phyloP scores from a whole-genome alignment of 2,329 filamentous ascomycete genomes.

The Lasiodiplodia gonubiensis region DNA sequence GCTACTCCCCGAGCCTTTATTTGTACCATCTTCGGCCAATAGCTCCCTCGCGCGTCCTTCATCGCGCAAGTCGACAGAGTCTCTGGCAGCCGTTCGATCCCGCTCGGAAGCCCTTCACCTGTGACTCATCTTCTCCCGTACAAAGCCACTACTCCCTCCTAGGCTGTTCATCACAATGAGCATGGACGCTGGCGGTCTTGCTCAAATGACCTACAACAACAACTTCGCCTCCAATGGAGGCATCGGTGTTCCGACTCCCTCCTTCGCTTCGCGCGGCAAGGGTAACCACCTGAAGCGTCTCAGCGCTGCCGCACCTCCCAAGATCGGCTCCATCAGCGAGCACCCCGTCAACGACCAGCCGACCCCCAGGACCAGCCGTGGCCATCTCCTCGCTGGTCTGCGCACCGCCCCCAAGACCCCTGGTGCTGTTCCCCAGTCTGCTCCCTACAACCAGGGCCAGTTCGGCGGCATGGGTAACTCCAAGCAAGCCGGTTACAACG shows the following conservation, averaged over 20 bases:
- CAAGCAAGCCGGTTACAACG: conserved; percentile 38
- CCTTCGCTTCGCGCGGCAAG: conserved; percentile 84
- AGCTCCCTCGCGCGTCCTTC: background rate
- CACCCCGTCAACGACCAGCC: conserved; percentile 62
- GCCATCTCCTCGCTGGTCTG: conserved; percentile 89
- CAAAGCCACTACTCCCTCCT: conserved; percentile 37
- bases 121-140: conserved; percentile 35
- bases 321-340: conserved; percentile 70
- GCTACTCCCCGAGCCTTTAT: conserved; percentile 17
- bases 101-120: background rate
- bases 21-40: conserved; percentile 12
- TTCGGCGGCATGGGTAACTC: conserved; percentile 45
- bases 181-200: conserved; percentile 98
- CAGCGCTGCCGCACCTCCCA: conserved; percentile 74
- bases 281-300: conserved; percentile 89
- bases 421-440: conserved; percentile 66
- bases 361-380: conserved; percentile 91
- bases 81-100: conserved; percentile 29
- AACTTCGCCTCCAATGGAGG: conserved; percentile 66
- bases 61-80: conserved; percentile 22
- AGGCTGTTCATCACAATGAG: conserved; percentile 48
- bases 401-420: conserved; percentile 91
- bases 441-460: conserved; percentile 63
- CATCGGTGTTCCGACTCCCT: conserved; percentile 76
- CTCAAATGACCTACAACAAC: conserved; percentile 93